Evolutionary conservation across 2,329 filamentous ascomycete genomes (phyloP).

Genomic region (Metarhizium brunneum): DNA sequence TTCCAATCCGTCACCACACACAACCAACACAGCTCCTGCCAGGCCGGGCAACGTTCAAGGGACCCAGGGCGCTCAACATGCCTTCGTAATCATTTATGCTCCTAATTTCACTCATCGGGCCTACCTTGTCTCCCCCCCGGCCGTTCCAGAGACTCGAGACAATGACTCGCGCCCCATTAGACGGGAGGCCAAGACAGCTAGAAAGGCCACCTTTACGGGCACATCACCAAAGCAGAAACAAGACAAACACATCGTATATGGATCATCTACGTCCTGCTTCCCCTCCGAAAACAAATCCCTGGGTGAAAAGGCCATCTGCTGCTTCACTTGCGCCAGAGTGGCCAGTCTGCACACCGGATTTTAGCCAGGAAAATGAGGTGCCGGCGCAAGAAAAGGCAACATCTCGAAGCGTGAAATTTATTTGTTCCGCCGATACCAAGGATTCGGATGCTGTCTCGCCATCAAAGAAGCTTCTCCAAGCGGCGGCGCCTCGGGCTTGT

Average conservation of each 20-base stretch:
- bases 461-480: slow-evolving; percentile 16
- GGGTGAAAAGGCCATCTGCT: slow-evolving; percentile 10
- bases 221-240: slow-evolving; percentile 7
- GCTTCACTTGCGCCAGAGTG: background rate
- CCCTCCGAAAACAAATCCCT: slow-evolving; percentile 24
- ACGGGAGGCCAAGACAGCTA: background rate
- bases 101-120: background rate
- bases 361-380: background rate
- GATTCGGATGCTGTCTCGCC: background rate
- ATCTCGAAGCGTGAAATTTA: background rate
- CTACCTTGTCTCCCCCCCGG: background rate
- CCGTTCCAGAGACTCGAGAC: background rate
- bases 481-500: slow-evolving; percentile 17
- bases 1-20: background rate
- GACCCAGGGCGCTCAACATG: background rate
- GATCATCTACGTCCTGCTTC: slow-evolving; percentile 21
- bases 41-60: background rate
- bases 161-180: background rate
- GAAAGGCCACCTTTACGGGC: slow-evolving; percentile 16
- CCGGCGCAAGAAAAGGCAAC: background rate
- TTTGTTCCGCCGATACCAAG: background rate
- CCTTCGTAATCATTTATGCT: background rate
- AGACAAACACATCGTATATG: background rate
- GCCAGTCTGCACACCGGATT: no score
- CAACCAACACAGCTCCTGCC: background rate